Evolutionary conservation across 768 basidiomycete species (phyloP), one percentile per base, ranked within the genome.

Genomic region (Pisolithus microcarpus): DNA sequence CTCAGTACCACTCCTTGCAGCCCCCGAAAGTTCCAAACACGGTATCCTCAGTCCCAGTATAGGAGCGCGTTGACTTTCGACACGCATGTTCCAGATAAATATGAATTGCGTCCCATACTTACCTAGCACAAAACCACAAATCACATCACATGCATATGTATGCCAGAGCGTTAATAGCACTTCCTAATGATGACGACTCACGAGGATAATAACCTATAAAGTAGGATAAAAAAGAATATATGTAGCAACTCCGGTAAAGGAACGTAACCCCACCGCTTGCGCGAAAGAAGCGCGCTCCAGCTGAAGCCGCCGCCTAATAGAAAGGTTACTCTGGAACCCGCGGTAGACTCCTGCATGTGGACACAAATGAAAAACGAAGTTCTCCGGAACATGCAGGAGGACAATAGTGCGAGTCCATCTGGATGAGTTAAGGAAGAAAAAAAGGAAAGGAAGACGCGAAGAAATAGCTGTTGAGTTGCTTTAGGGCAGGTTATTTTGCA

Each of bases 321-420:
- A 34, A 24, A 16, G 31, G 34, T 67, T 45, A 50, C 51, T 67
- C 65, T 67, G 34, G 66, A 65, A 67, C 65, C 50, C 56, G 63
- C 65, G 63, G 65, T 67, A 67, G 65, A 61, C 65, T 67, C 65
- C 65, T 67, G 66, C 65, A 57, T 45, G 50, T 49, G 45, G 13
- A 44, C 16, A 11, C 8, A 38, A 48, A 45, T n/a, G 42, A 13
- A 26, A 18, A 50, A 21, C 39, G 23, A 40, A 44, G 21, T 48
- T 39, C 37, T 5, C 9, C 5, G 19, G 19, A 2, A 5, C 54
- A 38, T 52, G 59, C 66, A 67, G 63, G 66, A 61, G 65, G 65
- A 67, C 65, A 67, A 67, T 68, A 66, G 65, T 68, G 66, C 66
- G 54, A 63, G 65, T 66, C 65, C 66, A 26, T 30, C 6, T 19